Conservation (phyloP, 306 rosid genomes). For the Vicia faba region DNA sequence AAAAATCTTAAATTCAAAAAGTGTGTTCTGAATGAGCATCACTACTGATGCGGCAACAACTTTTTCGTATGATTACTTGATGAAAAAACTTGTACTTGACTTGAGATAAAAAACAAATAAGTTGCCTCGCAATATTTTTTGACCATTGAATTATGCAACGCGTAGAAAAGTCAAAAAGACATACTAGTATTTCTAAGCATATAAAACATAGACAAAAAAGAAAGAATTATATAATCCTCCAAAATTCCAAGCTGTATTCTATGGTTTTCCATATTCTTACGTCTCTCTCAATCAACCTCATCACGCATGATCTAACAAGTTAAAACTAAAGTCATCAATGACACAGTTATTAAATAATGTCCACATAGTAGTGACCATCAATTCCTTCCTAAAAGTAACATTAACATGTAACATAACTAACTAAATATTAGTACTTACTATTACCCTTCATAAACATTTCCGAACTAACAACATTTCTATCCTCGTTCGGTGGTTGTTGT, state of each 20-base stretch:
- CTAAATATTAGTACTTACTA: background rate
- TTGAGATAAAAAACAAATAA: background rate
- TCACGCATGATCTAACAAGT: background rate
- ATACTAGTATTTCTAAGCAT: background rate
- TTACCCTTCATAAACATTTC: background rate
- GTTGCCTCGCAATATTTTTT: background rate
- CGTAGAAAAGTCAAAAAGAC: slow-evolving; percentile 31
- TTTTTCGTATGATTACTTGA: background rate
- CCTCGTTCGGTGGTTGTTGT: background rate
- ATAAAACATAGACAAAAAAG: background rate
- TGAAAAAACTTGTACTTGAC: background rate
- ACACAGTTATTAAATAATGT: background rate
- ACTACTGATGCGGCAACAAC: too few species aligned
- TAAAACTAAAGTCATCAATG: slow-evolving; percentile 1
- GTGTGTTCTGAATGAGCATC: background rate
- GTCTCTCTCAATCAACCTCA: slow-evolving; percentile 35
- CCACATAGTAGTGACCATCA: slow-evolving; percentile 9
- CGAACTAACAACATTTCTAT: background rate
- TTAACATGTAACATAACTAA: background rate
- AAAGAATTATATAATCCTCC: background rate
- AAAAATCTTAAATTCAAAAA: background rate
- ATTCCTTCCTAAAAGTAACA: background rate
- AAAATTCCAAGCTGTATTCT: slow-evolving; percentile 8
- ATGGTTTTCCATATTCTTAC: background rate
- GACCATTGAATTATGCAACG: slow-evolving; percentile 24